Evolutionary conservation across 495 filamentous ascomycete species (phyloP).

Genomic region (Penicillium antarcticum): DNA sequence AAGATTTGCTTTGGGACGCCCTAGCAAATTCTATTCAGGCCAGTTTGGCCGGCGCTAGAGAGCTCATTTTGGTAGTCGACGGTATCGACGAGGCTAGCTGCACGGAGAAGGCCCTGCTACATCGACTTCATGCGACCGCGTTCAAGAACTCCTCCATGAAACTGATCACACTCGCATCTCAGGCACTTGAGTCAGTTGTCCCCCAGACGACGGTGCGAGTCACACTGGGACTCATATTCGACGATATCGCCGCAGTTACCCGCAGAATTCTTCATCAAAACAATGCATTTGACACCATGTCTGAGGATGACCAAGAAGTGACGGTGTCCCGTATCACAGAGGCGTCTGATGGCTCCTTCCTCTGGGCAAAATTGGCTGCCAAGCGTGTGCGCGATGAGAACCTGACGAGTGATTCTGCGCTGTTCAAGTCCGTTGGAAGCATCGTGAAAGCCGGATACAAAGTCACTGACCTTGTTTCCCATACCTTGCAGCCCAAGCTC

Average conservation of each 20-base stretch:
- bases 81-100: conserved; percentile 21
- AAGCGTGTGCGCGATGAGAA: conserved; percentile 13
- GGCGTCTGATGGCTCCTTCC: conserved; percentile 22
- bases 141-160: conserved; percentile 15
- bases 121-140: conserved; percentile 10
- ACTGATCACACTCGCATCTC: conserved; percentile 18
- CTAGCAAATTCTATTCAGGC: neutral
- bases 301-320: conserved; percentile 6
- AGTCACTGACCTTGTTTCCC: conserved; percentile 18
- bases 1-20: neutral
- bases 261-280: too few relatives aligned
- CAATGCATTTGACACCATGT: too few relatives aligned
- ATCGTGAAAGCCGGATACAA: conserved; percentile 10
- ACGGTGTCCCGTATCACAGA: conserved; percentile 18
- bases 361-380: conserved; percentile 23
- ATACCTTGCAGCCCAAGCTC: conserved; percentile 13
- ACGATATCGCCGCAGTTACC: too few relatives aligned
- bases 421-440: conserved; percentile 9
- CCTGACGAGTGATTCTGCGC: conserved; percentile 1
- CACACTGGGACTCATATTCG: too few relatives aligned
- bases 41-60: conserved; percentile 15
- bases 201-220: too few relatives aligned
- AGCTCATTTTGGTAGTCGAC: conserved; percentile 21
- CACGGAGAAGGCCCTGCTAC: conserved; percentile 11
- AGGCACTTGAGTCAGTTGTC: neutral